Percentiles rank a stretch among this genome's conserved stretches.
Conservation (phyloP, 2,329 filamentous ascomycete species). For the Hirsutella rhossiliensis region DNA sequence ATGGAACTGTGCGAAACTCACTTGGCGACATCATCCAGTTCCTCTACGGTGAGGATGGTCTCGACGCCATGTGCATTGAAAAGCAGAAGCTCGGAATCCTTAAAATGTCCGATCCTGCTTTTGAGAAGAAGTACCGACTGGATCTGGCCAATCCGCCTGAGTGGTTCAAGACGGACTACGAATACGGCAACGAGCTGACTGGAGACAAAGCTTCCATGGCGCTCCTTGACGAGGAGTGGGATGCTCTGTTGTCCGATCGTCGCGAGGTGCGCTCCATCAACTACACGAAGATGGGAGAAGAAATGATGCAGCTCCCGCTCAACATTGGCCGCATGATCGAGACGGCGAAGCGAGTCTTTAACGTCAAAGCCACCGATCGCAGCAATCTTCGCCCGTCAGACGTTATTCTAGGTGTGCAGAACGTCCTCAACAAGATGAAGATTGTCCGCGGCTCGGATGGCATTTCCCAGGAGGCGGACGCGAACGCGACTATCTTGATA, state of each 20-base stretch:
- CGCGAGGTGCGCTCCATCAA: slow-evolving; percentile 60
- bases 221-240: slow-evolving; percentile 80
- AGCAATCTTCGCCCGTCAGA: slow-evolving; percentile 85
- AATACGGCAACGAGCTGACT: slow-evolving; percentile 75
- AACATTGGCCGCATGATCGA: slow-evolving; percentile 88
- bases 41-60: slow-evolving; percentile 91
- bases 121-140: slow-evolving; percentile 71
- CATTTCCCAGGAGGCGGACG: slow-evolving; percentile 76
- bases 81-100: slow-evolving; percentile 84
- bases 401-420: slow-evolving; percentile 68
- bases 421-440: slow-evolving; percentile 63
- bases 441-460: slow-evolving; percentile 77
- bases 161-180: slow-evolving; percentile 46
- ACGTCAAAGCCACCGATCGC: slow-evolving; percentile 71
- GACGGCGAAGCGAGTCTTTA: slow-evolving; percentile 80
- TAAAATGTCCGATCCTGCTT: slow-evolving; percentile 63
- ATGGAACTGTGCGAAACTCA: slow-evolving; percentile 94
- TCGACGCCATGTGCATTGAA: slow-evolving; percentile 89
- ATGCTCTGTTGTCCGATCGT: slow-evolving; percentile 63
- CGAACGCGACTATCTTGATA: slow-evolving; percentile 80
- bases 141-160: slow-evolving; percentile 53
- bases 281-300: slow-evolving; percentile 58
- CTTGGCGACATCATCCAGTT: slow-evolving; percentile 95
- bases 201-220: slow-evolving; percentile 82
- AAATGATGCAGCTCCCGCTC: slow-evolving; percentile 81